Conservation (phyloP, 2,329 filamentous ascomycete species). For the Venturia pyrina region DNA sequence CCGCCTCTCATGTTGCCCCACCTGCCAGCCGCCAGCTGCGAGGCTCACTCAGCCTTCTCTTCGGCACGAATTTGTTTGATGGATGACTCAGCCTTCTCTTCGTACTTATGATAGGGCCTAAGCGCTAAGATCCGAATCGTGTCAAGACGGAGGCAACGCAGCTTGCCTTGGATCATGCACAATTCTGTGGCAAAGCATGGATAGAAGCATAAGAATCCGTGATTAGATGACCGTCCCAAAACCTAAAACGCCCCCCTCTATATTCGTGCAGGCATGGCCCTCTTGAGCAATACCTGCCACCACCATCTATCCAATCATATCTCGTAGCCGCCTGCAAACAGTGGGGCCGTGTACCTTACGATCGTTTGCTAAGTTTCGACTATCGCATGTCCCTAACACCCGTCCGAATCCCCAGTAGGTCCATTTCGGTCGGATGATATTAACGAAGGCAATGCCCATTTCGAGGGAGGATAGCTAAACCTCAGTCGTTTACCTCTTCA, state of each 20-base stretch:
- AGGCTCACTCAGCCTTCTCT: not conserved
- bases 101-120: not conserved
- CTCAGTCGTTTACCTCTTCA: not conserved
- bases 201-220: not conserved
- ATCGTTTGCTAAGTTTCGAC: not conserved
- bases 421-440: not conserved
- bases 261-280: not conserved
- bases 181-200: not conserved
- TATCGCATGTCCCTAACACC: not conserved
- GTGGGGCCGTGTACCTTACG: not conserved
- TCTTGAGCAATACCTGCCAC: not conserved
- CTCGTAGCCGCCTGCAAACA: not conserved
- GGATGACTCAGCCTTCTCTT: not conserved
- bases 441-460: not conserved
- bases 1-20: not conserved
- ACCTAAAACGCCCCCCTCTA: slow-evolving; percentile 2
- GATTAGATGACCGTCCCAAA: not conserved
- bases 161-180: not conserved
- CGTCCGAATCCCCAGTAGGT: not conserved
- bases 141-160: not conserved
- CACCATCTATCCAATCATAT: not conserved
- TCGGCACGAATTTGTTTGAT: too few relatives aligned
- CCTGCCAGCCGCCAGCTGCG: not conserved
- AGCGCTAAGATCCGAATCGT: not conserved
- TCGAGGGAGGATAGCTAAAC: not conserved